Conservation (phyloP, 2,329 filamentous ascomycete species). For the Neofusicoccum sp. region DNA sequence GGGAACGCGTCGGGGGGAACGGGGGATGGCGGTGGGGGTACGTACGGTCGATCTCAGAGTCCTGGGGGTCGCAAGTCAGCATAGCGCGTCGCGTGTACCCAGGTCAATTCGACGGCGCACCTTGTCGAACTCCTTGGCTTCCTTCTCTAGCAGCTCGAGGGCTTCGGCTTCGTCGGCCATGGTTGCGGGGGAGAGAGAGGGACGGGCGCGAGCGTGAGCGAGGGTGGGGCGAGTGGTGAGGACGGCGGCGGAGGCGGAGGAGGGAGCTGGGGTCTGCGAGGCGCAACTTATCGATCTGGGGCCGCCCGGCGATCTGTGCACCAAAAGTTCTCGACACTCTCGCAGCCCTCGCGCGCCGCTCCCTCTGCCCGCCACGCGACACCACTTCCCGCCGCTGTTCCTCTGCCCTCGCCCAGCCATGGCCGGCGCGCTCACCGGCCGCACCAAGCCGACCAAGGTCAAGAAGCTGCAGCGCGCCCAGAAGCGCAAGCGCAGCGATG, state of each 20-base stretch:
- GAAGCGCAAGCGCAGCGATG: constrained; percentile 56
- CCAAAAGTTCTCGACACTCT: constrained; percentile 14
- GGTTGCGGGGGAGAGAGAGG: constrained; percentile 15
- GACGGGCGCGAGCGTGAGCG: neutral
- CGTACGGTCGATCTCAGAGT: constrained; percentile 84
- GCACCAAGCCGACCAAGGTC: constrained; percentile 52
- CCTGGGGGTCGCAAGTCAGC: constrained; percentile 50
- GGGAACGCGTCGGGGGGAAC: neutral
- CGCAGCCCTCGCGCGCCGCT: neutral
- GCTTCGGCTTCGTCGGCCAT: constrained; percentile 52
- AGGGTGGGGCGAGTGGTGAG: neutral
- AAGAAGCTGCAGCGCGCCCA: constrained; percentile 53
- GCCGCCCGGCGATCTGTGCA: neutral
- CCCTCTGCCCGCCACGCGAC: neutral
- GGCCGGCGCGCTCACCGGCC: constrained; percentile 39
- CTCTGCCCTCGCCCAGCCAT: neutral
- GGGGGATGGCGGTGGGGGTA: neutral
- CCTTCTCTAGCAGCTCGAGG: constrained; percentile 75
- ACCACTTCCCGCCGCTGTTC: neutral
- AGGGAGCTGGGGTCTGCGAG: neutral
- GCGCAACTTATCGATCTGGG: constrained; percentile 5
- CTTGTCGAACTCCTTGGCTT: constrained; percentile 90
- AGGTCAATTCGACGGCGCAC: constrained; percentile 41
- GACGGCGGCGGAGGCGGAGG: neutral
- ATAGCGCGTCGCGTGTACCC: neutral